Evolutionary conservation across 1,284 basidiomycete genomes (phyloP), one percentile per base, ranked within the genome.

Genomic region (Cutaneotrichosporon sp.): DNA sequence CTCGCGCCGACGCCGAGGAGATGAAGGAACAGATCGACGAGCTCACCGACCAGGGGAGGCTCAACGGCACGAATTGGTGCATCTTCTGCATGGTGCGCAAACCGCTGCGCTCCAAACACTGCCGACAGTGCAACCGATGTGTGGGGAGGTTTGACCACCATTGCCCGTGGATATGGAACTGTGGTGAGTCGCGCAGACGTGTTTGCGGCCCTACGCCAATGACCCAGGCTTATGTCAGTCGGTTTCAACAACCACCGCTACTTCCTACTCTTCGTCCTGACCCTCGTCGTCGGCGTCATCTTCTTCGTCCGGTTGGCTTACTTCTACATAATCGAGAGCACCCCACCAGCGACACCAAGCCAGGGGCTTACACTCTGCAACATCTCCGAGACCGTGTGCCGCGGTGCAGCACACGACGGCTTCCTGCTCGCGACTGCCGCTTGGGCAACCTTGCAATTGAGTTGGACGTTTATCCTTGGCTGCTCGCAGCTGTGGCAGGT

Each of bases 111-210:
- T 95, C 92, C 30, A 98, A 97, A 79, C 97, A 99, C 77, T 98
- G 95, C 81, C 87, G 93, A 16, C 84, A 91, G 38, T 98, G 95
- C 76, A 89, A 95, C 70, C 88, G 88, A 64, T 99, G 97, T 74
- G 85, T 95, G 18, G 91, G 90, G 8, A 84, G 91, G 57, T 91
- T 89, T 74, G 94, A 97, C 75, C 94, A 97, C 73, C 95, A 98
- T 75, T 98, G 96, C 74, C 97, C 97, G 9, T 99, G 96, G 96
- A 89, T 98, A n/a, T 97, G 93, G 90, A 98, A 98, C 81, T 98
- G 96, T 78, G 88, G 91, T 92, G 76, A 50, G 89, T 82, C n/a
- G 42, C 5, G 42, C 34, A 36, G 5, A 36, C 11, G 18, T 10
- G 9, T 13, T 18, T 14, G 26, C 26, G 26, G 26, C 26, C 21